Percentiles rank a stretch among this genome's conserved stretches.
These are phyloP conservation scores for Sporothrix dimorphospora DNA, from an alignment of 2,329 filamentous ascomycete genomes.

Conservation along the genomic window DNA sequence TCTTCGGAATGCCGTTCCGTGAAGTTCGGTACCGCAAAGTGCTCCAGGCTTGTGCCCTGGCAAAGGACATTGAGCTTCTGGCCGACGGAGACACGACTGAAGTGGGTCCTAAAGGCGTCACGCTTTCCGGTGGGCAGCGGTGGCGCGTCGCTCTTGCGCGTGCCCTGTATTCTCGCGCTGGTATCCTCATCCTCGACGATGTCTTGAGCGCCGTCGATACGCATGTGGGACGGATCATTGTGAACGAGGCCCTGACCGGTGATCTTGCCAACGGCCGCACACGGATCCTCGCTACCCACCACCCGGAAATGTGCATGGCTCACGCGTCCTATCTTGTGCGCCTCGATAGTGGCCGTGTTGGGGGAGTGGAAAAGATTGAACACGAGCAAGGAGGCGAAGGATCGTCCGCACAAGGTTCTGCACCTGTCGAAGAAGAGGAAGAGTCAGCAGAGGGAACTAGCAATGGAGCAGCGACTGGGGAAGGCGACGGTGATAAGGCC, in stretches of 20 bases:
- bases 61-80: slow-evolving; percentile 49
- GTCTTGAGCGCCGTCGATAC: slow-evolving; percentile 55
- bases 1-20: slow-evolving; percentile 48
- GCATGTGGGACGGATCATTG: slow-evolving; percentile 52
- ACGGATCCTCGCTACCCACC: slow-evolving; percentile 65
- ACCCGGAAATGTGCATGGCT: slow-evolving; percentile 41
- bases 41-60: slow-evolving; percentile 50
- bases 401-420: slow-evolving; percentile 28
- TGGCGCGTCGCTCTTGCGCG: slow-evolving; percentile 51
- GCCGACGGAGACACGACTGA: slow-evolving; percentile 49
- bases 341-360: slow-evolving; percentile 39
- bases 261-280: slow-evolving; percentile 58
- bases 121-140: slow-evolving; percentile 51
- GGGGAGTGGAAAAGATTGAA: slow-evolving; percentile 34
- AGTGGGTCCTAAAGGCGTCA: slow-evolving; percentile 49
- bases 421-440: slow-evolving; percentile 25
- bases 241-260: slow-evolving; percentile 53
- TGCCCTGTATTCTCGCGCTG: slow-evolving; percentile 50
- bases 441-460: not conserved
- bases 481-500: slow-evolving; percentile 21
- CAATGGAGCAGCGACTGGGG: not conserved
- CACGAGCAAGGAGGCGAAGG: slow-evolving; percentile 16
- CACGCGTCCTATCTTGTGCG: slow-evolving; percentile 40
- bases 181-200: slow-evolving; percentile 53
- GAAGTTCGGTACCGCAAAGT: slow-evolving; percentile 49